Percentiles rank a stretch among this genome's conserved stretches.
phyloP scores from a whole-genome alignment of 192 early-diverging fungal species.

The Coemansia guatemalensis region DNA sequence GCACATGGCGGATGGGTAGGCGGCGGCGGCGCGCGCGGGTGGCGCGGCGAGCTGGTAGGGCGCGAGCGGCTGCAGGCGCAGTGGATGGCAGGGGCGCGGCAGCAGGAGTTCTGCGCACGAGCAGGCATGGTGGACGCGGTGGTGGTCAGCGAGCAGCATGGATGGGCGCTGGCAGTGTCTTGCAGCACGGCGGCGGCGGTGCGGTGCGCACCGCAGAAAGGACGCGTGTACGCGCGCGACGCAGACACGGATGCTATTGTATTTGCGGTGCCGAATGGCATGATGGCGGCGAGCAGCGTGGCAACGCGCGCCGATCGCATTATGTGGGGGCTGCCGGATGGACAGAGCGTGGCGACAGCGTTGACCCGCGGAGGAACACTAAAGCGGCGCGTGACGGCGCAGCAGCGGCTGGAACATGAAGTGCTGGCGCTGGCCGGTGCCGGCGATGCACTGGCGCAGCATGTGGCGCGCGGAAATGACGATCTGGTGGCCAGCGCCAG shows the following conservation, averaged over 20 bases:
- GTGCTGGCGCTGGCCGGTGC: slow-evolving; percentile 24
- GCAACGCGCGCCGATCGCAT: slow-evolving; percentile 22
- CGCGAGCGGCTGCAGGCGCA: slow-evolving; percentile 13
- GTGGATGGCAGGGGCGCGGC: slow-evolving; percentile 13
- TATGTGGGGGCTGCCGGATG: slow-evolving; percentile 28
- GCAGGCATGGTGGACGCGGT: slow-evolving; percentile 23
- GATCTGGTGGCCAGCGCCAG: slow-evolving; percentile 21
- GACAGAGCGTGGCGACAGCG: slow-evolving; percentile 13
- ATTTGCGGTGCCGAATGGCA: slow-evolving; percentile 11
- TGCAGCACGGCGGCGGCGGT: slow-evolving; percentile 7
- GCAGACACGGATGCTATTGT: slow-evolving; percentile 15
- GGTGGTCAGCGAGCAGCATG: slow-evolving; percentile 21
- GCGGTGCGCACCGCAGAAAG: slow-evolving; percentile 14
- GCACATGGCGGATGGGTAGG: background rate
- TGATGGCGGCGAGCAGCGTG: slow-evolving; percentile 5
- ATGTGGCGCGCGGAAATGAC: slow-evolving; percentile 7
- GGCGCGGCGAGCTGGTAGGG: slow-evolving; percentile 23
- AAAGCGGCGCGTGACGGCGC: background rate
- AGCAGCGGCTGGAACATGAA: background rate
- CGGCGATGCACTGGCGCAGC: slow-evolving; percentile 28
- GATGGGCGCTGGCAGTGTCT: slow-evolving; percentile 38
- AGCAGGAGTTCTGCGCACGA: slow-evolving; percentile 20
- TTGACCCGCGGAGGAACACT: slow-evolving; percentile 20
- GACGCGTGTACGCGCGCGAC: slow-evolving; percentile 28
- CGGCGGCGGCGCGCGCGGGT: slow-evolving; percentile 1